Base-by-base conservation (phyloP, 768 basidiomycete species). In the Krasilnikovozyma curviuscula region DNA sequence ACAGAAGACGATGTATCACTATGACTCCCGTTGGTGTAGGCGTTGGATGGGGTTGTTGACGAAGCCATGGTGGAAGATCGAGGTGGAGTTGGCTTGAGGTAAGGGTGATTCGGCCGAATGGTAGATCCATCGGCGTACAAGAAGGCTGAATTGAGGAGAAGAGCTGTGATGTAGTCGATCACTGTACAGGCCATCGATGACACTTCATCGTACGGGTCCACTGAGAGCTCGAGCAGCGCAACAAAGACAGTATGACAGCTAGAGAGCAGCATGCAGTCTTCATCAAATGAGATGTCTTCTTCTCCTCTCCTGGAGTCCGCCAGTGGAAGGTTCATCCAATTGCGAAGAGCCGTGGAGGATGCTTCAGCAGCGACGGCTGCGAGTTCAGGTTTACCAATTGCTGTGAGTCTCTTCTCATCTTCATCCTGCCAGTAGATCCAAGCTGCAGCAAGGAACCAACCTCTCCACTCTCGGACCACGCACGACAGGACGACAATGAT, bases 391-490 rank as follows among this genome's bases (percentile, higher is more conserved):
- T 13, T 18, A 34, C 13, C 33, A 34, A 2, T 13, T 13, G 33
- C 33, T 34, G 13, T n/a, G n/a, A 19, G 3, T 37, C 32, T 52
- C 37, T 31, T 46, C 16, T 43, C 33, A 27, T 40, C 52, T 37
- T 91, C 83, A 61, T 89, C 83, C 60, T 93, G 88, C 77, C 83
- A 83, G 61, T 93, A 89, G 8, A 85, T 68, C 89, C 91, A 97
- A 1, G 91, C 88, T 53, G 91, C 93, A 32, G 88, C 77, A 40
- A 91, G 83, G 57, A 97, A 86, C 68, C 83, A 83, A 7, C 91
- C 93, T 48, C 86, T 70, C 84, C 89, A 95, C 63, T 97, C 91
- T 63, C 86, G 82, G 31, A 89, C 88, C 19, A 97, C 69, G 57
- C 83, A 85, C 59, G 84, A 88, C 48, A 97, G 77, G 32, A 97